phyloP scores from a whole-genome alignment of 352 stramenopile genomes.

The Globisporangium orthogonon region DNA sequence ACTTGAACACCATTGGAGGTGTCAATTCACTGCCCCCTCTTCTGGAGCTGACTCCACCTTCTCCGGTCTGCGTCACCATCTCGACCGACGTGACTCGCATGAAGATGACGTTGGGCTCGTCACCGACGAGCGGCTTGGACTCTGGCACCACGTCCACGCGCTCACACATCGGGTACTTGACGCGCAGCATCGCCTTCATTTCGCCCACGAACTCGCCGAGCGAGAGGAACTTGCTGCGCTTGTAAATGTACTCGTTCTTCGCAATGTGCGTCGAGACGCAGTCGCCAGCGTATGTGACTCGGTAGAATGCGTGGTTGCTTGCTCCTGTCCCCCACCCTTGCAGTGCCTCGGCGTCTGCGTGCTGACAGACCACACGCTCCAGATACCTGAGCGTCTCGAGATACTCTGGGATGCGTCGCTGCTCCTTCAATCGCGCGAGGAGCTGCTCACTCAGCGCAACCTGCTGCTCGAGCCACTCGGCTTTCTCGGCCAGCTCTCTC shows the following conservation, averaged over 20 bases:
- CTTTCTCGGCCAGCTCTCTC: constrained; percentile 29
- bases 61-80: constrained; percentile 3
- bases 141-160: constrained; percentile 54
- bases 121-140: constrained; percentile 29
- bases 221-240: constrained; percentile 57
- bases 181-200: constrained; percentile 45
- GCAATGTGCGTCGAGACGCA: constrained; percentile 38
- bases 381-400: constrained; percentile 39
- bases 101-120: constrained; percentile 57
- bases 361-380: constrained; percentile 21
- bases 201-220: constrained; percentile 62
- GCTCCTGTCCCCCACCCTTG: background rate
- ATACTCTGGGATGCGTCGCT: constrained; percentile 36
- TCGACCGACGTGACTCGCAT: constrained; percentile 33
- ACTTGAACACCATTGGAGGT: constrained; percentile 25
- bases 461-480: constrained; percentile 43
- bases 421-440: constrained; percentile 28
- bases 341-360: constrained; percentile 17
- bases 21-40: background rate
- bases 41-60: background rate
- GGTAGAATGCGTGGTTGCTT: constrained; percentile 38
- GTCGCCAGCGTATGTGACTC: constrained; percentile 42
- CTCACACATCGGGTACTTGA: constrained; percentile 47
- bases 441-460: constrained; percentile 51
- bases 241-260: constrained; percentile 65